Evolutionary conservation across 306 rosid genomes (phyloP).

Genomic region (Quercus suber): DNA sequence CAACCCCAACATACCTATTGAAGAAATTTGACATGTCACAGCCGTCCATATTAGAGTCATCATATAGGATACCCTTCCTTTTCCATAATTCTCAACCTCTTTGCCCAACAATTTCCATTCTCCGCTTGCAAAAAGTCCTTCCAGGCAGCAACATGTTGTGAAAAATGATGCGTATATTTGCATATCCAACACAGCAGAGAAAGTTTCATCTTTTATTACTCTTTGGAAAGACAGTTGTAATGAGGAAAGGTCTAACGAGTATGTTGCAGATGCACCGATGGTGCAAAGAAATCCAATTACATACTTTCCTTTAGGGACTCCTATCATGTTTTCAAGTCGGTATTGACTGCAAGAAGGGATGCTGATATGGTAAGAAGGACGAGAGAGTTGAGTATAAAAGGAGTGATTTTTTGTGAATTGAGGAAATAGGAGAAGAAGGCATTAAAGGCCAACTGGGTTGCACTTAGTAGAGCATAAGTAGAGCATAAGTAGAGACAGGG

Average conservation of each 20-base stretch:
- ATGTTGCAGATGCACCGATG: conserved; percentile 50
- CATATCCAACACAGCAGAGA: conserved; percentile 43
- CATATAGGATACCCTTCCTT: conserved; percentile 16
- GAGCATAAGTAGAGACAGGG: conserved; percentile 60
- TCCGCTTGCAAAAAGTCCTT: conserved; percentile 57
- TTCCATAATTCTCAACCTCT: conserved; percentile 45
- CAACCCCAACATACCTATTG: too few species aligned
- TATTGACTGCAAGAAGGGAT: too few species aligned
- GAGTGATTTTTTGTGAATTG: conserved; percentile 31
- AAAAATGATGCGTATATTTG: conserved; percentile 42
- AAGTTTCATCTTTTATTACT: conserved; percentile 43
- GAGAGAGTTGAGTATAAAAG: too few species aligned
- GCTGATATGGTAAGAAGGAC: too few species aligned
- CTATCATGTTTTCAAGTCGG: too few species aligned
- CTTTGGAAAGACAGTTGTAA: conserved; percentile 53
- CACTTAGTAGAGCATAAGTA: conserved; percentile 52
- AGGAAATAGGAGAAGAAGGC: conserved; percentile 50
- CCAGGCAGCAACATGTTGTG: conserved; percentile 38
- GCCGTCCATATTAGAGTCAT: too few species aligned
- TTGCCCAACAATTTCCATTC: conserved; percentile 44
- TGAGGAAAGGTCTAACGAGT: conserved; percentile 45
- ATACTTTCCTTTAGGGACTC: too few species aligned
- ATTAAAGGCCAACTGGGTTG: conserved; percentile 63
- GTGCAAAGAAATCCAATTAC: conserved; percentile 11
- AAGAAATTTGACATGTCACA: too few species aligned